These are phyloP conservation scores for Kwoniella pini DNA, from an alignment of 768 basidiomycete species.

Conservation along the genomic window DNA sequence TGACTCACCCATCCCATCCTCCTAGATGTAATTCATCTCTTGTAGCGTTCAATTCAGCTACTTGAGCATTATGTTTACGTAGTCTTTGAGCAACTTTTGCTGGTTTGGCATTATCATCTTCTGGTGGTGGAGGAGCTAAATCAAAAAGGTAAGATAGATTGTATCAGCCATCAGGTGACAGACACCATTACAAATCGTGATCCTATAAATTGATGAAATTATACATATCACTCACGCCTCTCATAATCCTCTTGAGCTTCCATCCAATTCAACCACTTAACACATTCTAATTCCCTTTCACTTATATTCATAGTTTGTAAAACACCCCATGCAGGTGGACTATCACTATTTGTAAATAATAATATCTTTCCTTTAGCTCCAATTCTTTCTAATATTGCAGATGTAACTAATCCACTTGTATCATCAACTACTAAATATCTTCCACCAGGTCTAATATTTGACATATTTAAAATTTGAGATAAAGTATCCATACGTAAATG, in stretches of 20 bases:
- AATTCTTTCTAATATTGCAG: constrained; percentile 79
- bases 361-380: constrained; percentile 81
- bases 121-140: constrained; percentile 44
- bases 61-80: constrained; percentile 72
- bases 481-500: constrained; percentile 84
- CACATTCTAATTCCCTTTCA: constrained; percentile 59
- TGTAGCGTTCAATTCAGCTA: constrained; percentile 63
- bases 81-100: constrained; percentile 32
- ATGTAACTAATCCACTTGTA: constrained; percentile 81
- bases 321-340: constrained; percentile 86
- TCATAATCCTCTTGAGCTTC: constrained; percentile 75
- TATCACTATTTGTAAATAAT: constrained; percentile 83
- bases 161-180: too few relatives aligned
- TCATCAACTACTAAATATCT: constrained; percentile 87
- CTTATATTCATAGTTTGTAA: constrained; percentile 83
- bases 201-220: too few relatives aligned
- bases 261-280: constrained; percentile 76
- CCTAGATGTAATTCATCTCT: constrained; percentile 81
- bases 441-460: constrained; percentile 82
- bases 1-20: constrained; percentile 83
- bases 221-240: constrained; percentile 33
- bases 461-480: constrained; percentile 80
- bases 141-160: too few relatives aligned
- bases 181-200: too few relatives aligned
- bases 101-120: constrained; percentile 28